Evolutionary conservation across 306 rosid genomes (phyloP), one percentile per base, ranked within the genome.

Genomic region (Prunus salicina): DNA sequence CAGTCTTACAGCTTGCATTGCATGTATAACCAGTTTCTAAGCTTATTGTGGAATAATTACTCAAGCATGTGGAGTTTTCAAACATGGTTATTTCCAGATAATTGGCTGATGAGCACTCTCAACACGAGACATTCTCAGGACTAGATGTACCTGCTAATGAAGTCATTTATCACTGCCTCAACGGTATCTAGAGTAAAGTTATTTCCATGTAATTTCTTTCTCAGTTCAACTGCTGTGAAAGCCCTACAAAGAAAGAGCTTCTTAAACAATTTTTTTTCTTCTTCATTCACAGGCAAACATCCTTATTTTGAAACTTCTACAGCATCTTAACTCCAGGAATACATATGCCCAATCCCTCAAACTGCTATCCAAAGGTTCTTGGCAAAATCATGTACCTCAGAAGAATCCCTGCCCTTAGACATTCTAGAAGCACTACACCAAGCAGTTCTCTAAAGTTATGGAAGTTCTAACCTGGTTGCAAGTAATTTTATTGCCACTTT

Each of bases 141-240:
- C 52, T 73, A 83, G 72, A 50, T 76, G 69, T 68, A 92, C 97
- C 90, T 91, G 83, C 72, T 88, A 67, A 82, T 83, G 74, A 92
- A 86, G 83, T 90, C 90, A 75, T 76, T 78, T 73, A 89, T 77
- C 67, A 92, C 91, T 64, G 77, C 91, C 68, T 89, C 96, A 68
- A 88, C 89, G 3, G 68, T 76, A 71, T 82, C 72, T 6, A 84
- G 80, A 82, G 90, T 82, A 82, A 90, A 80, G 74, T 73, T 71
- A 84, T 84, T 92, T 69, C 80, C 87, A 66, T 76, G 85, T 81
- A 95, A 72, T 78, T 92, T 92, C 86, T 89, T 95, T 85, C 84
- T 84, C 81, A 95, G 73, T 69, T 90, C 96, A 69, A 86, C 86
- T 60, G 89, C 87, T 24, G 97, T 89, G 86, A 85, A 90, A 79